Percentiles rank a stretch among this genome's conserved stretches.
Evolutionary conservation across 139 green algal genomes (phyloP).

Genomic region (Chlorella sorokiniana): DNA sequence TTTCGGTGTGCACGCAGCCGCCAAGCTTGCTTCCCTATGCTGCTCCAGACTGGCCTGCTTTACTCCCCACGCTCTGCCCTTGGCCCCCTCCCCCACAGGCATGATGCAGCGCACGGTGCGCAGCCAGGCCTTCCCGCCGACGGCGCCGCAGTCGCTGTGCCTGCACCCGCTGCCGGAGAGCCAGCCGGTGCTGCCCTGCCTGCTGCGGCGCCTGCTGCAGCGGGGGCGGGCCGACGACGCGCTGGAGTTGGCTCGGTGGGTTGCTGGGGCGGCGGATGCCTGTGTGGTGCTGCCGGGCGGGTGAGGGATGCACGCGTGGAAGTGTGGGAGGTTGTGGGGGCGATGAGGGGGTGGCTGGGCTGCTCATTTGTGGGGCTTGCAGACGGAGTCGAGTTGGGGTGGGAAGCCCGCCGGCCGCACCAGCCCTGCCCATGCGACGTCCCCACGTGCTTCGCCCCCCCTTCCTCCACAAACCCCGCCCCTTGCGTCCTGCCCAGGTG

Average conservation of each 20-base stretch:
- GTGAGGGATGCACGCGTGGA: too few species aligned
- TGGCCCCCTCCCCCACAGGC: constrained; percentile 44
- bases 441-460: background rate
- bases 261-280: background rate
- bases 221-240: constrained; percentile 51
- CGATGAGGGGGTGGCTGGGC: too few species aligned
- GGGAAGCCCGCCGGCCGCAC: too few species aligned
- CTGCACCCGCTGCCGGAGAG: constrained; percentile 84
- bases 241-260: constrained; percentile 65
- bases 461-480: background rate
- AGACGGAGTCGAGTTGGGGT: too few species aligned
- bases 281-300: background rate
- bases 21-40: too few species aligned
- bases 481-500: background rate
- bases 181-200: constrained; percentile 92
- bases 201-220: constrained; percentile 88
- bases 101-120: constrained; percentile 67
- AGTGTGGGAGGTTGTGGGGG: too few species aligned
- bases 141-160: constrained; percentile 42
- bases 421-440: too few species aligned
- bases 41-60: too few species aligned
- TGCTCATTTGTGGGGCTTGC: too few species aligned
- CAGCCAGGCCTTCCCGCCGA: constrained; percentile 29
- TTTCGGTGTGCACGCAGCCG: too few species aligned
- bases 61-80: too few species aligned